Base-by-base conservation (phyloP, 2,329 filamentous ascomycete species). In the Coleophoma cylindrospora region DNA sequence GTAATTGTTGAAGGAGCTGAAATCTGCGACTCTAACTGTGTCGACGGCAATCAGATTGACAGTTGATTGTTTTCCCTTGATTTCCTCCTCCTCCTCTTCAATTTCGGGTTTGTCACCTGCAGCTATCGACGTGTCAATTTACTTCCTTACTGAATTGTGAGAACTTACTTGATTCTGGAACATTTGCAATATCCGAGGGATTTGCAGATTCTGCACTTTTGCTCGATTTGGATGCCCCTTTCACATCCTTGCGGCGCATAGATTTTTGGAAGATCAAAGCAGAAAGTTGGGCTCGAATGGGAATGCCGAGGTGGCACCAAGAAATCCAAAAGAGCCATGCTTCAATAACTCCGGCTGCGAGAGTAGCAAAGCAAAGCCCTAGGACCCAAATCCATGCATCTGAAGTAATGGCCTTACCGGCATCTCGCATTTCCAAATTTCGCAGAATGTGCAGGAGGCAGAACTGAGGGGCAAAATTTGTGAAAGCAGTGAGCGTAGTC, bases 21-120 rank as follows among this genome's bases (percentile, higher is more conserved):
- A 89, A 48, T 87, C 81, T 0, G 84, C 73, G 40, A 92, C 74
- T 37, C 87, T 80, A 54, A 82, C 81, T 8, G 81, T 74, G 64
- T 92, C 88, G 11, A 91, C 83, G n/a, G 86, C 87, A 43, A 91
- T 83, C 34, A 91, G 73, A 64, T 91, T 92, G 50, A 91, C 83
- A 4, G 86, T 86, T 49, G 79, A 83, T 66, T 92, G 88, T 54
- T 77, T 75, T 22, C 79, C 78, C 66, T 84, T 79, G 56, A 82
- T 73, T 32, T 79, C 74, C 2, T 71, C 70, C 0, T 72, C 70
- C 8, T 70, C 65, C 11, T 68, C 63, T 1, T 68, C 64, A 4
- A 61, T 53, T 7, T 70, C 65, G 13, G 60, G 61, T 6, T 69
- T 66, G 14, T 58, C 57, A 15, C 49, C 51, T 11, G 46, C 62